Conservation (phyloP, 805 yeast species). For the Novakomyces olei region DNA sequence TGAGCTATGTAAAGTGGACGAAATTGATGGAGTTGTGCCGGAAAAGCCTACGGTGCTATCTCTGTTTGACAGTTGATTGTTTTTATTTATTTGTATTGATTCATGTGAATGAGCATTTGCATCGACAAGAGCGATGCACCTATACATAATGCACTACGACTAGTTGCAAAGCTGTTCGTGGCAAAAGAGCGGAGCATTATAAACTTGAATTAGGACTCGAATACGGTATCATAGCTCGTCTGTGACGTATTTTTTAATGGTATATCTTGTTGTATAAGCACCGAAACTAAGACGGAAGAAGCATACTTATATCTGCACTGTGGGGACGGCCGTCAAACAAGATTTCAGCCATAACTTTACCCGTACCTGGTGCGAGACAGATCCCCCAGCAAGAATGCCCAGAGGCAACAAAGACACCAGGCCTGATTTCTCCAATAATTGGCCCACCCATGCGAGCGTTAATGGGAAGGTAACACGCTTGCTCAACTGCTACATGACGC, state of each 20-base stretch:
- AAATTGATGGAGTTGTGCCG: background rate
- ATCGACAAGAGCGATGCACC: too few species aligned
- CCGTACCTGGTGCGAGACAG: slow-evolving; percentile 92
- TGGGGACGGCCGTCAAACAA: slow-evolving; percentile 60
- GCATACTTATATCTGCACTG: slow-evolving; percentile 56
- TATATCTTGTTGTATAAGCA: background rate
- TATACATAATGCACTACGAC: too few species aligned
- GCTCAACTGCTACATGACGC: slow-evolving; percentile 60
- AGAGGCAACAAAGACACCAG: slow-evolving; percentile 53
- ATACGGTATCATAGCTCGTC: too few species aligned
- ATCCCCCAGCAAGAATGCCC: slow-evolving; percentile 99
- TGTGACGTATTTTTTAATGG: too few species aligned
- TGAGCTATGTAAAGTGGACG: slow-evolving; percentile 13
- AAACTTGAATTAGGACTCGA: too few species aligned
- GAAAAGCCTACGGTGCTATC: too few species aligned
- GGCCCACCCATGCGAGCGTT: slow-evolving; percentile 86
- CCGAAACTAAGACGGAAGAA: slow-evolving; percentile 40
- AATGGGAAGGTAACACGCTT: slow-evolving; percentile 91
- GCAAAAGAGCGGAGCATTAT: too few species aligned
- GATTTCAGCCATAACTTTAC: slow-evolving; percentile 75
- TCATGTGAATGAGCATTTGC: too few species aligned
- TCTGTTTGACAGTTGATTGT: too few species aligned
- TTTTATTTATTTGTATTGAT: too few species aligned
- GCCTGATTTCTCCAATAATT: slow-evolving; percentile 76
- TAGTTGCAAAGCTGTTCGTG: too few species aligned